A percentile compares a stretch with the other conserved stretches of the same genome.
These are phyloP conservation scores for Cladophialophora psammophila DNA, from an alignment of 2,329 filamentous ascomycete genomes.

Conservation along the genomic window DNA sequence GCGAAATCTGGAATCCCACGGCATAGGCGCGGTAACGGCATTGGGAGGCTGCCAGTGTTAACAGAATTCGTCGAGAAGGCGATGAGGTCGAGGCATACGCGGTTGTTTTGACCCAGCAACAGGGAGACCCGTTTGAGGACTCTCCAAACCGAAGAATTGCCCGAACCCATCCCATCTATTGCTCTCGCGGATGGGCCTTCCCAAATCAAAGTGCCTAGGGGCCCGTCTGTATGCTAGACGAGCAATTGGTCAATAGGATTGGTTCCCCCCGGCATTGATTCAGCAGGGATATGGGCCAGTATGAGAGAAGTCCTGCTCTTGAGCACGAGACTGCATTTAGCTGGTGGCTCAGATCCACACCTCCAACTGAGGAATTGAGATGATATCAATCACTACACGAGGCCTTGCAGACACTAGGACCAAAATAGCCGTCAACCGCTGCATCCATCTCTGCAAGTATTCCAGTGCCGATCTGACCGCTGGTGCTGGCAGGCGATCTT, in stretches of 20 bases:
- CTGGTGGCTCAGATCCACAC: not conserved
- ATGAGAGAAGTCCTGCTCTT: not conserved
- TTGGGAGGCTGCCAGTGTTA: not conserved
- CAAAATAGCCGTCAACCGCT: not conserved
- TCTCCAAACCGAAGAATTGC: not conserved
- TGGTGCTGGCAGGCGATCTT: not conserved
- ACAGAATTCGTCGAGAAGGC: not conserved
- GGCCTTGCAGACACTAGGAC: not conserved
- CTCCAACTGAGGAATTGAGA: not conserved
- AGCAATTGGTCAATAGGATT: not conserved
- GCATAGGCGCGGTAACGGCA: not conserved
- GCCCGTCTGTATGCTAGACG: not conserved
- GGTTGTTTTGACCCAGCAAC: not conserved
- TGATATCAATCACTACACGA: not conserved
- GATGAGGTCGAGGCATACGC: not conserved
- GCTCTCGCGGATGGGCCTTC: not conserved
- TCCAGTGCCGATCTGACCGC: not conserved
- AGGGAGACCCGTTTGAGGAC: not conserved
- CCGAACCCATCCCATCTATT: not conserved
- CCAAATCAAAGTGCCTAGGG: not conserved
- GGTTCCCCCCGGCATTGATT: not conserved
- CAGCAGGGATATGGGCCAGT: not conserved
- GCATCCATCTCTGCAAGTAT: not conserved
- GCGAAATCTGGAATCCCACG: not conserved
- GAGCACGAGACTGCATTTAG: not conserved